Evolutionary conservation across 106 monocot species (phyloP), one percentile per base, ranked within the genome.

Genomic region (Dioscorea dumetorum): DNA sequence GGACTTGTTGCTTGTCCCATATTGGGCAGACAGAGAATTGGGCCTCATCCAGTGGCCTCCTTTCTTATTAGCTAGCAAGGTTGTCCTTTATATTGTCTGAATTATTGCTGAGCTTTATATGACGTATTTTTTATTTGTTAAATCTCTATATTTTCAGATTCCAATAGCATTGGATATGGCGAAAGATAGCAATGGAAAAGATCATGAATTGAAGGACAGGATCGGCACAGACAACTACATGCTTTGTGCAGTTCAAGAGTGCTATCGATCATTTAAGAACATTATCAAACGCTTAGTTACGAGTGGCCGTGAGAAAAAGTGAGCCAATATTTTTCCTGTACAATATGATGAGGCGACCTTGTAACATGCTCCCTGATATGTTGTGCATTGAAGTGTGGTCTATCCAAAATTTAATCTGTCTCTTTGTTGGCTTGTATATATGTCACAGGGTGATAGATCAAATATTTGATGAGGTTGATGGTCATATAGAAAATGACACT

Each of bases 1-100:
- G 74, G 80, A 88, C 48, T 70, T 91, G 70, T 68, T 91, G 67
- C 81, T 88, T 60, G 85, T 91, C 67, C 91, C 91, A 21, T 87
- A 85, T 65, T 85, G 71, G 21, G 76, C 81, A 67, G 91, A 85
- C 70, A 73, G 56, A 63, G 82, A 72, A 57, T 72, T 85, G 67
- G 70, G 63, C 22, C 71, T 87, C 49, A 71, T 85, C 32, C 91
- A 91, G 48, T 92, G 91, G 88, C 91, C 88, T 51, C 88, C 87
- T 19, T 92, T 92, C 76, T 70, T 92, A 58, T 82, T 92, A 72
- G 91, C 91, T 64, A 92, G 82, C 83, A 92, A 92, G 91, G 91
- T 92, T 33, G 23, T 57, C 63, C 22, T 60, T 51, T 35, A 13
- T 53, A 18, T 10, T 24, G 24, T 19, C 23, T 58, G 41, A 41